phyloP scores from a whole-genome alignment of 208 protist species.

The Jaenimonas drosophilae region DNA sequence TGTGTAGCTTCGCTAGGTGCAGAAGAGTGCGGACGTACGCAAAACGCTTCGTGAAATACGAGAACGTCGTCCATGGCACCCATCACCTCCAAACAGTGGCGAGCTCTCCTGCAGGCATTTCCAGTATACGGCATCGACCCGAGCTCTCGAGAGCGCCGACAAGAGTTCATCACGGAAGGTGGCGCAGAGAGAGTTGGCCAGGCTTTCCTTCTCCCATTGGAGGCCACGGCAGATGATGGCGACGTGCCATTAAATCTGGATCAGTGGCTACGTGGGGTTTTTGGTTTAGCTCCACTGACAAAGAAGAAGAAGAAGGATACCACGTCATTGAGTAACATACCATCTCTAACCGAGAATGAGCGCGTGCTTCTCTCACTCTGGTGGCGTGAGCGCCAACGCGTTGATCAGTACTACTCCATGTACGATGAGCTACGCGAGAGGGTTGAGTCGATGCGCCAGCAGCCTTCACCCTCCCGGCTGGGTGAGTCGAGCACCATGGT shows the following conservation, averaged over 20 bases:
- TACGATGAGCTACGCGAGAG: conserved; percentile 15
- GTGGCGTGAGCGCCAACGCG: conserved; percentile 13
- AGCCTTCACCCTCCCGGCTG: too few species aligned
- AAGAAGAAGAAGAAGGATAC: background rate
- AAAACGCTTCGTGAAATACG: too few species aligned
- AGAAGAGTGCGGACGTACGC: too few species aligned
- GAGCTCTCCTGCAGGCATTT: background rate
- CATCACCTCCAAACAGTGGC: background rate
- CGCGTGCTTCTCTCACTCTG: conserved; percentile 12
- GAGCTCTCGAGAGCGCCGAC: too few species aligned
- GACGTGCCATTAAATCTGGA: too few species aligned
- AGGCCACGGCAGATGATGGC: too few species aligned
- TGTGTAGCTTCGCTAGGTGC: too few species aligned
- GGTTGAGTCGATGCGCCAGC: conserved; percentile 3
- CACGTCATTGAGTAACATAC: background rate
- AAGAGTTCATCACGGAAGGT: background rate
- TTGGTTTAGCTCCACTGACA: too few species aligned
- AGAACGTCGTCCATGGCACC: background rate
- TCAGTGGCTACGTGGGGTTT: too few species aligned
- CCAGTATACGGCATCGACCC: background rate
- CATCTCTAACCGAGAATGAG: conserved; percentile 7
- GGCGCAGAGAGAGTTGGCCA: background rate
- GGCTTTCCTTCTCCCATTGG: background rate
- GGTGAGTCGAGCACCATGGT: too few species aligned
- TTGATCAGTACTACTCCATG: conserved; percentile 15